A percentile compares a stretch with the other conserved stretches of the same genome.
Conservation (phyloP, 106 monocot genomes). For the Apostasia ramifera region DNA sequence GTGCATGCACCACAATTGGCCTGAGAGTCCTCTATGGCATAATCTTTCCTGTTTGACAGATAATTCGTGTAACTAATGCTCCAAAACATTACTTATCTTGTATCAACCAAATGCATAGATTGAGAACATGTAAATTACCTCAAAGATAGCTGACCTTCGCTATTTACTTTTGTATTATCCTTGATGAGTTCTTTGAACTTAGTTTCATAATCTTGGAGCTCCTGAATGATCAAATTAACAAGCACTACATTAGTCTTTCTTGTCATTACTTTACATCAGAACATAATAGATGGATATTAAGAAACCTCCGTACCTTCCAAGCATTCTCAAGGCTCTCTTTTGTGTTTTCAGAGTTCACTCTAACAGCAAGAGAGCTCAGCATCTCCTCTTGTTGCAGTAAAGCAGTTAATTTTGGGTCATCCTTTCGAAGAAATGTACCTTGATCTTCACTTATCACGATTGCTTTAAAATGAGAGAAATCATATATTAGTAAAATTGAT, state of each 20-base stretch:
- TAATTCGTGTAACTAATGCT: neutral
- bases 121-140: conserved; percentile 24
- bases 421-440: conserved; percentile 46
- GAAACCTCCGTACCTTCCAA: conserved; percentile 60
- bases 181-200: conserved; percentile 60
- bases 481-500: neutral
- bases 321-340: conserved; percentile 64
- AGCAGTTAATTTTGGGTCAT: conserved; percentile 74
- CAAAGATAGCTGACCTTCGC: conserved; percentile 16
- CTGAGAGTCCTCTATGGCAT: conserved; percentile 18
- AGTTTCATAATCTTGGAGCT: conserved; percentile 62
- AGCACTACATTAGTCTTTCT: neutral
- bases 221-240: conserved; percentile 35
- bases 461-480: conserved; percentile 3
- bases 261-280: no score
- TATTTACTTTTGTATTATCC: conserved; percentile 33
- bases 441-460: conserved; percentile 15
- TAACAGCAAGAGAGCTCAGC: conserved; percentile 64
- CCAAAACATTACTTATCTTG: neutral
- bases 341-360: conserved; percentile 50
- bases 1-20: conserved; percentile 21
- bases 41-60: conserved; percentile 16
- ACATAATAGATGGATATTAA: neutral
- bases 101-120: neutral
- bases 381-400: conserved; percentile 80